A percentile compares a stretch with the other conserved stretches of the same genome.
phyloP scores from a whole-genome alignment of 129 eudicot genomes.

The Dittrichia graveolens region DNA sequence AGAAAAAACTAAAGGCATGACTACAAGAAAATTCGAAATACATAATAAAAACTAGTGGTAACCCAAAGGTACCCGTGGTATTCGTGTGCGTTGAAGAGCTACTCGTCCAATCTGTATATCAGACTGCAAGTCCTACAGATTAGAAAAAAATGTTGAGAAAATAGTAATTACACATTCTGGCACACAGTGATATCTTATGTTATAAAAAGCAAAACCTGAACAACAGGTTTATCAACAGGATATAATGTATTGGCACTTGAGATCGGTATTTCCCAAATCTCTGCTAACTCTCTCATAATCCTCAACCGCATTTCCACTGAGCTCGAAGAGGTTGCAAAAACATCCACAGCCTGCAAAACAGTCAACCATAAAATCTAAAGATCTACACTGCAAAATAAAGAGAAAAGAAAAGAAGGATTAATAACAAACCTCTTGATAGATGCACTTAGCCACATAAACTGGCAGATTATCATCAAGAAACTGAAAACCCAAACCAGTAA shows the following conservation, averaged over 20 bases:
- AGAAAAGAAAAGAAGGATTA: background rate
- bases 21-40: background rate
- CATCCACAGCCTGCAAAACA: conserved; percentile 83
- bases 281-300: conserved; percentile 67
- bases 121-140: conserved; percentile 55
- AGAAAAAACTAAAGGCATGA: conserved; percentile 17
- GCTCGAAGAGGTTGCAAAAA: conserved; percentile 77
- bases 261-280: conserved; percentile 60
- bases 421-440: conserved; percentile 68
- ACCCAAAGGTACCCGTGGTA: conserved; percentile 47
- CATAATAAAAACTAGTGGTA: background rate
- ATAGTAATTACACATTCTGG: background rate
- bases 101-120: conserved; percentile 74
- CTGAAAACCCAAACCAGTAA: conserved; percentile 55
- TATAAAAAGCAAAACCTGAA: conserved; percentile 50
- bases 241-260: conserved; percentile 46
- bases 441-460: conserved; percentile 40
- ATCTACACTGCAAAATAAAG: background rate
- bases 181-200: conserved; percentile 7
- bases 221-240: conserved; percentile 68
- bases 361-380: conserved; percentile 8
- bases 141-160: conserved; percentile 10
- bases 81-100: conserved; percentile 42
- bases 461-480: conserved; percentile 44
- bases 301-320: conserved; percentile 57